Evolutionary conservation across 306 rosid species (phyloP), one percentile per base, ranked within the genome.

Genomic region (Castanopsis chinensis): DNA sequence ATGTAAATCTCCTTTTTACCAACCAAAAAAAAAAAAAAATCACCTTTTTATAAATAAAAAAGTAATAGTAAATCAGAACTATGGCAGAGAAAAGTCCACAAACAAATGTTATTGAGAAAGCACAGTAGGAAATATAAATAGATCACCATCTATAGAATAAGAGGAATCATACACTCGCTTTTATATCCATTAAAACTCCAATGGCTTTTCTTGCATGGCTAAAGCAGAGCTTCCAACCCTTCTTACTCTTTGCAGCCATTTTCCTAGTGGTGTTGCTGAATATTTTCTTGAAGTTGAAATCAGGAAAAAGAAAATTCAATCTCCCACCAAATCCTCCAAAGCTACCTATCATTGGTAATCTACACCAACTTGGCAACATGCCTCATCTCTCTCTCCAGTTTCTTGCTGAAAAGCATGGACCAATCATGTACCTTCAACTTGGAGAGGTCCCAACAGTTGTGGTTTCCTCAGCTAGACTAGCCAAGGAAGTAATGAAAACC

Each of bases 401-500:
- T 68, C 86, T 88, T 43, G 78, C 92, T 15, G 3, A 79, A 1
- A 87, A 82, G 20, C 77, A 81, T 64, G 96, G 96, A 35, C 88
- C 92, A 27, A 63, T 91, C 11, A 64, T 88, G 11, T 71, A 52
- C 77, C 80, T 91, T 12, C 92, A 88, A 27, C 88, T 92, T 9
- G 97, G 97, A 19, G 53, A 88, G 61, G 73, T 89, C 71, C 92
- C 95, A 57, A 89, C 91, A 0, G 88, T 89, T 20, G 87, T 88
- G 43, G 85, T 91, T 57, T 92, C 96, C 32, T 92, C 96, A 23
- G 89, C 93, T 72, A 86, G 79, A 64, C 23, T 88, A 2, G 96
- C 97, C 30, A 85, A 84, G 70, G 94, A 88, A 76, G 89, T 72
- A 13, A n/a, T 87, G 51, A 90, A 89, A 84, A 91, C 91, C 63